Base-by-base conservation (phyloP, 257 asterid species). In the Ilex asprella region DNA sequence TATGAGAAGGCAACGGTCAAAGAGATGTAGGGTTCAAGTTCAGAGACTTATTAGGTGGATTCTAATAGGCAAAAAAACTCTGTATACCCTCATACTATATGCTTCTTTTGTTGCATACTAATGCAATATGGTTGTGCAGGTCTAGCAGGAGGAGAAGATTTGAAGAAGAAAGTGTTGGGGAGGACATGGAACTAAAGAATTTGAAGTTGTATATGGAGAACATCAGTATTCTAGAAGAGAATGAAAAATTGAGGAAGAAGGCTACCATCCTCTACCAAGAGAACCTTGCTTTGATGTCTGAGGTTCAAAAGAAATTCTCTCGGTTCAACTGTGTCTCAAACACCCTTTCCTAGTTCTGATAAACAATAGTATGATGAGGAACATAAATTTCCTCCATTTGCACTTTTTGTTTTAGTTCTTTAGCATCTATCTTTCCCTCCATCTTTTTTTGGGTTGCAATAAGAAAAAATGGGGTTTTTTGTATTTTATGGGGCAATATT, bases 121-220 rank as follows among this genome's bases (percentile, higher is more conserved):
- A 10, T 31, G 13, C 27, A 30, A 32, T 49, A 41, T 16, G 39
- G 6, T 31, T 10, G 11, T 2, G 58, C 7, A 16, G 27, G 27
- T 21, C 16, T 11, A 51, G 13, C 54, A 56, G 75, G 63, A 71
- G 81, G 69, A 76, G 74, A 72, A 74, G 59, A 31, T 59, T 58
- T 55, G 31, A 70, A 39, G 83, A 73, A 39, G 83, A 79, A 27
- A 57, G 58, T 46, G 46, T 31, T 2, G 81, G 56, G 30, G 56
- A 60, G 10, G 84, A 76, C 0, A 79, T 86, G 78, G 73, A 74
- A 12, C 3, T 76, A 63, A 78, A 74, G 87, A 89, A 86, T 62
- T 59, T 89, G 83, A 86, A 78, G 83, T 71, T 89, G 39, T 86
- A 79, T 73, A 84, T 86, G 73, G 88, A 86, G 82, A 89, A 89